Evolutionary conservation across 2,329 filamentous ascomycete species (phyloP).

Genomic region (Meredithiella fracta): DNA sequence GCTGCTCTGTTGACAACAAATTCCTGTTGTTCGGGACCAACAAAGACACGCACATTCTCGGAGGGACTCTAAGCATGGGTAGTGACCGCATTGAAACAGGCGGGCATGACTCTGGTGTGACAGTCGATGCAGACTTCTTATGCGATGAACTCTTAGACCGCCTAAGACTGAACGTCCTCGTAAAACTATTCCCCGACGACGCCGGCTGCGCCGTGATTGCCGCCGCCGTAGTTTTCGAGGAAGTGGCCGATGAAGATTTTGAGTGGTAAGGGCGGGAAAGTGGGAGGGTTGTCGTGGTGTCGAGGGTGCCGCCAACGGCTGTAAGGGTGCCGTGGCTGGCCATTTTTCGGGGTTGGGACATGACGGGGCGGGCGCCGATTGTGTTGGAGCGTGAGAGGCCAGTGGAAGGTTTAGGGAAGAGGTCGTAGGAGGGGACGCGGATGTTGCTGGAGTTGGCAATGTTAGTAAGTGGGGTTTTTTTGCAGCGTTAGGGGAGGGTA

Average conservation of each 20-base stretch:
- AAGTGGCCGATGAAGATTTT: not conserved
- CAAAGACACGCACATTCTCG: constrained; percentile 24
- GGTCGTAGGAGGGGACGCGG: constrained; percentile 5
- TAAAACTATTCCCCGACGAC: not conserved
- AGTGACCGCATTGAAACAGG: not conserved
- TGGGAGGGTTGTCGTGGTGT: not conserved
- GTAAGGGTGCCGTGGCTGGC: constrained; percentile 1
- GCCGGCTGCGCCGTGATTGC: not conserved
- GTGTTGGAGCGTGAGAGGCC: constrained; percentile 4
- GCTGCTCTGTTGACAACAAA: constrained; percentile 30
- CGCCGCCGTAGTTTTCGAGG: not conserved
- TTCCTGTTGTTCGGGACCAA: constrained; percentile 26
- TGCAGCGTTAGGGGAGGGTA: not conserved
- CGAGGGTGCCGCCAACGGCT: not conserved
- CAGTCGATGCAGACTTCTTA: constrained; percentile 1
- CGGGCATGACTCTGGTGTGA: not conserved
- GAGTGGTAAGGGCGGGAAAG: not conserved
- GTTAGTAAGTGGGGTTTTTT: not conserved
- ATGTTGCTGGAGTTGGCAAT: not conserved
- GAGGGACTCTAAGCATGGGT: not conserved
- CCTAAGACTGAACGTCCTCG: not conserved
- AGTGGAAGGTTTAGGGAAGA: constrained; percentile 4
- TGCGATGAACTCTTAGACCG: not conserved
- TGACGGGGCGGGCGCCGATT: constrained; percentile 4
- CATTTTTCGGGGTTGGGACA: constrained; percentile 5